Conservation (phyloP, 1,139 yeast species). For the Suhomyces anneliseae region DNA sequence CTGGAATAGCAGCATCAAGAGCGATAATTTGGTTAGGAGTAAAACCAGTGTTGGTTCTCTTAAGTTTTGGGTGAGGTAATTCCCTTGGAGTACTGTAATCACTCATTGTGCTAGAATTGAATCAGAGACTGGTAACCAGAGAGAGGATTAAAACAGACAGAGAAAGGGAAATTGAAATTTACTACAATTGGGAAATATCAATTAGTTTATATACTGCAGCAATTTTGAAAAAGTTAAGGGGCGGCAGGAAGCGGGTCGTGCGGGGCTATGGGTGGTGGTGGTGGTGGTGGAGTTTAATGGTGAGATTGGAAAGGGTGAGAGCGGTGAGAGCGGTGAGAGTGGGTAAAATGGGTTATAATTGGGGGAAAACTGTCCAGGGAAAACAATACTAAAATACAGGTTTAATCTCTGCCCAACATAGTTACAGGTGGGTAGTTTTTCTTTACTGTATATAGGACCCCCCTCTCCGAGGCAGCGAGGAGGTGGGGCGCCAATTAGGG, state of each 20-base stretch:
- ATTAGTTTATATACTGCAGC: constrained; percentile 4
- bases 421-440: too few species aligned
- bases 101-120: constrained; percentile 26
- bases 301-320: neutral
- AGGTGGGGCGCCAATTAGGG: too few species aligned
- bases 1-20: constrained; percentile 79
- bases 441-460: too few species aligned
- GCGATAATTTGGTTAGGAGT: constrained; percentile 86
- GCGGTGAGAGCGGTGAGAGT: neutral
- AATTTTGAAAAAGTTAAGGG: constrained; percentile 1
- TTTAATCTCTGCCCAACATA: too few species aligned
- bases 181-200: neutral
- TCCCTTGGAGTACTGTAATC: constrained; percentile 45
- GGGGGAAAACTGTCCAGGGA: neutral
- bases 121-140: neutral
- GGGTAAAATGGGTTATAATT: neutral
- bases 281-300: neutral
- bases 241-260: constrained; percentile 6
- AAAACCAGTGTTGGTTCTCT: constrained; percentile 84
- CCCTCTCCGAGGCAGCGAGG: too few species aligned
- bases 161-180: neutral
- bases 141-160: neutral
- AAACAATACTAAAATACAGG: too few species aligned
- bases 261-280: constrained; percentile 3
- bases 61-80: constrained; percentile 46